Evolutionary conservation across 345 rosid genomes (phyloP).

Genomic region (Microcos paniculata): DNA sequence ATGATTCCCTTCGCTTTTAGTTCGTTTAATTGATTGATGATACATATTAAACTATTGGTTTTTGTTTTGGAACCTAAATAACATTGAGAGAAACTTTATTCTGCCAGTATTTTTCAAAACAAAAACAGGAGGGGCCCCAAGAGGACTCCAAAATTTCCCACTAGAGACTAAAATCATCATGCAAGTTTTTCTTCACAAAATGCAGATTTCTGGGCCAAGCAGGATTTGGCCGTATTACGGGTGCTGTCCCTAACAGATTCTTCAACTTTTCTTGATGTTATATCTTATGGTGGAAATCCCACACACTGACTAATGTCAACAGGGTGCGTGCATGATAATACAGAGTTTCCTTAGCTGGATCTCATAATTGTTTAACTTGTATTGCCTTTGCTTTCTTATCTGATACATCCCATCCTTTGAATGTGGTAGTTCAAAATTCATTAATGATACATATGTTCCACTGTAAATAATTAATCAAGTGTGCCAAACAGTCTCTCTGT

Average conservation of each 20-base stretch:
- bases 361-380: constrained; percentile 25
- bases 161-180: neutral
- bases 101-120: constrained; percentile 14
- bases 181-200: constrained; percentile 18
- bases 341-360: constrained; percentile 38
- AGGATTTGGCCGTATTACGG: constrained; percentile 20
- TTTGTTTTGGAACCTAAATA: neutral
- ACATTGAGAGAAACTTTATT: constrained; percentile 7
- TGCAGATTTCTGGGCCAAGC: constrained; percentile 36
- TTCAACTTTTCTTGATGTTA: constrained; percentile 22
- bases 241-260: constrained; percentile 12
- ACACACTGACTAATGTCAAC: constrained; percentile 20
- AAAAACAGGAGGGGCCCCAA: constrained; percentile 21
- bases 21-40: constrained; percentile 6
- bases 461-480: neutral
- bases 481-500: neutral
- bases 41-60: neutral
- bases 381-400: constrained; percentile 15
- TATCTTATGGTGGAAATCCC: constrained; percentile 27
- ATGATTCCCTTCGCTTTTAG: constrained; percentile 25
- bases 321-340: constrained; percentile 8
- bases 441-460: too few relatives aligned
- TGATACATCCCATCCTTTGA: neutral
- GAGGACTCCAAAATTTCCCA: constrained; percentile 22
- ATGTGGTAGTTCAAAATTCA: neutral